Conservation (phyloP, 768 basidiomycete species). For the Pulveroboletus sp. region DNA sequence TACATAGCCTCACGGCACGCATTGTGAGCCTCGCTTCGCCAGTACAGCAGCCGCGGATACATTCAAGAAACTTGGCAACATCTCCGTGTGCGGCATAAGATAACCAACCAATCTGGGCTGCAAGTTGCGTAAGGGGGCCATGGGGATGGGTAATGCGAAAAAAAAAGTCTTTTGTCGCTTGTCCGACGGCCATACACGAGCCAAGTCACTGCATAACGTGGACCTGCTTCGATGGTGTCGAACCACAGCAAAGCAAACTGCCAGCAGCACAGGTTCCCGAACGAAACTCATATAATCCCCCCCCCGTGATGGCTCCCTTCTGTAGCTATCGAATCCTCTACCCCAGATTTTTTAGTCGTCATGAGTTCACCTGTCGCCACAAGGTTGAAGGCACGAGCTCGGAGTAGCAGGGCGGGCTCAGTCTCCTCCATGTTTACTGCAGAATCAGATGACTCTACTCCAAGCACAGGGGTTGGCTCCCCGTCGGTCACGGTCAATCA, state of each 20-base stretch:
- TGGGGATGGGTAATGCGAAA: no score
- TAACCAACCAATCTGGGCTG: no score
- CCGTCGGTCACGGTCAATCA: not conserved
- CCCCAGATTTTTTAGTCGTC: not conserved
- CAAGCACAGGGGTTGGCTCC: not conserved
- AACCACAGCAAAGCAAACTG: no score
- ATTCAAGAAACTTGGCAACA: not conserved
- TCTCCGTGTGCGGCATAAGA: not conserved
- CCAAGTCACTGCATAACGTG: no score
- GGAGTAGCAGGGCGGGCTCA: not conserved
- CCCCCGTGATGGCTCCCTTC: not conserved
- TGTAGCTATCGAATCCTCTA: not conserved
- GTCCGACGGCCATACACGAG: no score
- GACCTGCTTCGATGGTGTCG: no score
- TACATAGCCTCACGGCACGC: not conserved
- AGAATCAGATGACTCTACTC: not conserved
- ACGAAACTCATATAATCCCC: conserved; percentile 10
- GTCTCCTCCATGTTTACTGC: not conserved
- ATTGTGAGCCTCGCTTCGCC: not conserved
- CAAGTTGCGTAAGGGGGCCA: no score
- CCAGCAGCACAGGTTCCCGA: no score
- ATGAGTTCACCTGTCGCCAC: not conserved
- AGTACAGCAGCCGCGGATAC: not conserved
- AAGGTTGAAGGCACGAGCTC: not conserved
- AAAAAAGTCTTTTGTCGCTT: no score